Conservation (phyloP, 352 stramenopile genomes). For the Globisporangium recalcitrans region DNA sequence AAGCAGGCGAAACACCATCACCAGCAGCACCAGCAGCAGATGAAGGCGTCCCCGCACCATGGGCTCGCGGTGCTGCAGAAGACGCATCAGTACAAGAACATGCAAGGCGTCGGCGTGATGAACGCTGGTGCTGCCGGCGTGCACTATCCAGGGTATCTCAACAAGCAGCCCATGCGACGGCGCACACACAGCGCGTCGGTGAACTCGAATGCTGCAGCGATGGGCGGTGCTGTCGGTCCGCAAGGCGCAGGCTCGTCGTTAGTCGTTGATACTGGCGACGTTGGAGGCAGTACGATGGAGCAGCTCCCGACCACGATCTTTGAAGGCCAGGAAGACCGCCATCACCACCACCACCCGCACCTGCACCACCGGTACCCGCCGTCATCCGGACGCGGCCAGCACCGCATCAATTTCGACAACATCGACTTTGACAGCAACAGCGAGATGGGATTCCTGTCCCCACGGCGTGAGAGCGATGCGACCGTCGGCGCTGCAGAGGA, state of each 20-base stretch:
- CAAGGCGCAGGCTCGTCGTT: slow-evolving; percentile 15
- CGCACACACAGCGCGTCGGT: slow-evolving; percentile 64
- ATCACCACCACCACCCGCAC: slow-evolving; percentile 14
- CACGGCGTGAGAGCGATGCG: slow-evolving; percentile 15
- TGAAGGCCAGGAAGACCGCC: slow-evolving; percentile 32
- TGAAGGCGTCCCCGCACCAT: slow-evolving; percentile 17
- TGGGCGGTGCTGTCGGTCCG: slow-evolving; percentile 11
- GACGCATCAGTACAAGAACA: slow-evolving; percentile 45
- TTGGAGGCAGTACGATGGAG: slow-evolving; percentile 20
- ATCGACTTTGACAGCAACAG: slow-evolving; percentile 42
- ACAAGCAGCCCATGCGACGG: slow-evolving; percentile 74
- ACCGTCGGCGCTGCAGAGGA: slow-evolving; percentile 19
- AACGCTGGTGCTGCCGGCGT: slow-evolving; percentile 11
- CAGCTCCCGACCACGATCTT: slow-evolving; percentile 52
- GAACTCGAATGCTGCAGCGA: slow-evolving; percentile 16
- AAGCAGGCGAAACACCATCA: slow-evolving; percentile 36
- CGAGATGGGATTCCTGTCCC: slow-evolving; percentile 44
- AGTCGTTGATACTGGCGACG: slow-evolving; percentile 5
- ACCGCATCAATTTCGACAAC: slow-evolving; percentile 48
- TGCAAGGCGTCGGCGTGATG: slow-evolving; percentile 21
- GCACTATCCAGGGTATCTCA: slow-evolving; percentile 36
- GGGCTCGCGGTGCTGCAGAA: slow-evolving; percentile 35
- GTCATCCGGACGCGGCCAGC: slow-evolving; percentile 47
- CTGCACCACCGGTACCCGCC: slow-evolving; percentile 19
- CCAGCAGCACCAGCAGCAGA: slow-evolving; percentile 17